A percentile compares a stretch with the other conserved stretches of the same genome.
These are phyloP conservation scores for Torrubiella hemipterigena DNA, from an alignment of 2,329 filamentous ascomycete species.

Conservation along the genomic window DNA sequence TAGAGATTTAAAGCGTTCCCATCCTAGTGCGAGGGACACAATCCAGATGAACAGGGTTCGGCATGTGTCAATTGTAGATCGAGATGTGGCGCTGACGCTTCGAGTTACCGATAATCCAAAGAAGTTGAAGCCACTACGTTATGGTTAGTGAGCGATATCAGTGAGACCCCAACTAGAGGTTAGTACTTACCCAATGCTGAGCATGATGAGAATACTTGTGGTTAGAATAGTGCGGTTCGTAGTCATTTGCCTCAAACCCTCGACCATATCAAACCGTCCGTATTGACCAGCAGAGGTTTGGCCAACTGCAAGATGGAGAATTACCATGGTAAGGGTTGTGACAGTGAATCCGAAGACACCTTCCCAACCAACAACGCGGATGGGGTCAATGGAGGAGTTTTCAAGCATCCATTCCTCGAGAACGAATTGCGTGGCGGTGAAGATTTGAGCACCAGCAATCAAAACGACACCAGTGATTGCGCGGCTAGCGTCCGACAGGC, in stretches of 20 bases:
- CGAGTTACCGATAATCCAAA: conserved; percentile 92
- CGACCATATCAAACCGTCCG: conserved; percentile 82
- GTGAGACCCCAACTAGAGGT: background rate
- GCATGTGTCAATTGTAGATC: conserved; percentile 95
- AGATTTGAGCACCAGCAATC: conserved; percentile 90
- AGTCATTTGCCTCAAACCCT: conserved; percentile 74
- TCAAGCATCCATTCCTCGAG: conserved; percentile 85
- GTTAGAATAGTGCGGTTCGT: conserved; percentile 58
- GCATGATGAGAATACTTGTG: conserved; percentile 84
- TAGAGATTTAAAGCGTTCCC: conserved; percentile 96
- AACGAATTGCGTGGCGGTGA: conserved; percentile 93
- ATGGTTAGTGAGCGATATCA: conserved; percentile 9
- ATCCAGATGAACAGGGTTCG: conserved; percentile 98
- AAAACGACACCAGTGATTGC: conserved; percentile 76
- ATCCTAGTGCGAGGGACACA: conserved; percentile 80
- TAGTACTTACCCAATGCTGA: conserved; percentile 71
- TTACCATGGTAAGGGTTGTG: conserved; percentile 66
- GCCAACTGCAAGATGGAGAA: conserved; percentile 69
- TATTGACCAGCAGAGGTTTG: conserved; percentile 59
- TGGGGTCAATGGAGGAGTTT: conserved; percentile 54
- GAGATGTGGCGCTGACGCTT: conserved; percentile 78
- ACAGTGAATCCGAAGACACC: conserved; percentile 79
- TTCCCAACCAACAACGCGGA: conserved; percentile 93
- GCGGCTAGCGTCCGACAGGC: conserved; percentile 18
- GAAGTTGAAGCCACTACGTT: conserved; percentile 82